Conservation (phyloP, 2,329 filamentous ascomycete genomes). For the Eutypella sp. region DNA sequence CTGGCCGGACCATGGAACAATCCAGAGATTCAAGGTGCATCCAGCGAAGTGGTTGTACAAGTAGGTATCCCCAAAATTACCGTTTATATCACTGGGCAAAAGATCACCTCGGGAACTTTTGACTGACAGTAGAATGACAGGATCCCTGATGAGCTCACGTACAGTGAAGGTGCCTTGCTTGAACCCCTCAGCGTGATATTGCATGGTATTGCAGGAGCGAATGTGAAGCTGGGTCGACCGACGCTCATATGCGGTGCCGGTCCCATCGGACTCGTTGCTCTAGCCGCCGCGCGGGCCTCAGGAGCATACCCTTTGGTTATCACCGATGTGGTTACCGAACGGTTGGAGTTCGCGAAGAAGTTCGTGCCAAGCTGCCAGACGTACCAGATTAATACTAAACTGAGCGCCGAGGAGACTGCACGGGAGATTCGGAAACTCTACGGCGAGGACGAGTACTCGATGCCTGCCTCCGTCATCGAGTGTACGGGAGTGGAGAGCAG, state of each 20-base stretch:
- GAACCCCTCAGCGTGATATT: constrained; percentile 61
- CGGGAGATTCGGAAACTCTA: constrained; percentile 50
- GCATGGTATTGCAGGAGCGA: constrained; percentile 51
- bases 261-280: constrained; percentile 56
- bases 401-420: constrained; percentile 45
- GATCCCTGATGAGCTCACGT: constrained; percentile 52
- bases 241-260: constrained; percentile 58
- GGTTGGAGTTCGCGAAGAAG: constrained; percentile 53
- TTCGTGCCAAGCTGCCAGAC: constrained; percentile 50
- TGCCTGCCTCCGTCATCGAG: constrained; percentile 56
- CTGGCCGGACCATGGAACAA: constrained; percentile 54
- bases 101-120: neutral
- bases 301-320: constrained; percentile 61
- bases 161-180: constrained; percentile 56
- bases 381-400: constrained; percentile 45
- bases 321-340: constrained; percentile 53
- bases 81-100: too few relatives aligned
- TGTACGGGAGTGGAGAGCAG: constrained; percentile 64
- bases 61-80: constrained; percentile 24
- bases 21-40: constrained; percentile 58
- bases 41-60: constrained; percentile 56
- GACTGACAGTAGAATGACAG: constrained; percentile 4
- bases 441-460: constrained; percentile 44
- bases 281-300: constrained; percentile 54
- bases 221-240: constrained; percentile 49